These are phyloP conservation scores for Salix dunnii DNA, from an alignment of 345 rosid genomes.

Conservation along the genomic window DNA sequence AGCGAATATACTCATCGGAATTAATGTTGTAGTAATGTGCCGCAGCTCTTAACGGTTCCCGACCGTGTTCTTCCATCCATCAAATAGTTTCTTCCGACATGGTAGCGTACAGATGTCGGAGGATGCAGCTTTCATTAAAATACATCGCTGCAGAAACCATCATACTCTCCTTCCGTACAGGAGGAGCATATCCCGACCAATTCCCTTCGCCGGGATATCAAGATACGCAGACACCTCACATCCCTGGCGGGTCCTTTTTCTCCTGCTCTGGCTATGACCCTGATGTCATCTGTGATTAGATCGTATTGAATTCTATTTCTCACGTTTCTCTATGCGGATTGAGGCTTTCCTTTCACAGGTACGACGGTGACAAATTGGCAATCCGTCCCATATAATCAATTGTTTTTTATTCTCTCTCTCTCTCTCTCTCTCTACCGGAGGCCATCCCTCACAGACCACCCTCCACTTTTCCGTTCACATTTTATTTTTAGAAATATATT, in stretches of 20 bases:
- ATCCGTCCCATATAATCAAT: no score
- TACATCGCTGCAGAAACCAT: background rate
- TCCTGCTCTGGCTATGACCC: background rate
- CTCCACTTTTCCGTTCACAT: no score
- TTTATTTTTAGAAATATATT: no score
- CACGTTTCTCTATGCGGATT: background rate
- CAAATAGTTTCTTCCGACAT: background rate
- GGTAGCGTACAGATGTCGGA: background rate
- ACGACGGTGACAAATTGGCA: background rate
- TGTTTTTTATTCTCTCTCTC: no score
- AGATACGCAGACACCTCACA: background rate
- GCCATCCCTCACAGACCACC: no score
- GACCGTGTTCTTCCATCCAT: background rate
- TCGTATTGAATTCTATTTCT: background rate
- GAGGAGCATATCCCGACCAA: background rate
- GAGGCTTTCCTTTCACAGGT: background rate
- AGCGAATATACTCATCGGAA: background rate
- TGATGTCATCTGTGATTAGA: background rate
- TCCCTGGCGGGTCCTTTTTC: background rate
- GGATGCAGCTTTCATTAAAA: background rate
- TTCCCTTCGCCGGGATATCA: background rate
- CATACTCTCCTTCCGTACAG: background rate
- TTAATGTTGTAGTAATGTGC: background rate
- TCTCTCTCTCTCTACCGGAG: no score
- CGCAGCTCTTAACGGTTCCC: background rate